Percentiles rank a stretch among this genome's conserved stretches.
phyloP scores from a whole-genome alignment of 2,329 filamentous ascomycete species.

The Exserohilum rostratum region DNA sequence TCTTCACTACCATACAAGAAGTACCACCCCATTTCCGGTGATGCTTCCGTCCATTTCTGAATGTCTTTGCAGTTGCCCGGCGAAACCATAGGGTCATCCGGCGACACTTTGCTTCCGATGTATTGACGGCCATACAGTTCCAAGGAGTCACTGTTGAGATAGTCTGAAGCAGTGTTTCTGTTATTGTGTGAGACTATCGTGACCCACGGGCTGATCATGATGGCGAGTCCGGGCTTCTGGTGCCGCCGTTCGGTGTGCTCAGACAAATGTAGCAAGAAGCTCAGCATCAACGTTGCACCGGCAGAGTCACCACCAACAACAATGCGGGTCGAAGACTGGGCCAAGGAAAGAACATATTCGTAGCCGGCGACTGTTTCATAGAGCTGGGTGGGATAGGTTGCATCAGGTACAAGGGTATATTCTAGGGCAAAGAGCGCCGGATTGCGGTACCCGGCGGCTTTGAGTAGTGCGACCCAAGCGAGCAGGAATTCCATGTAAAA shows the following conservation, averaged over 20 bases:
- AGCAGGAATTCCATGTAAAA: conserved; percentile 85
- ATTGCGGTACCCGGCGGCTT: conserved; percentile 70
- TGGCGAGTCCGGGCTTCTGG: conserved; percentile 64
- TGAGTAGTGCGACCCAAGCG: conserved; percentile 71
- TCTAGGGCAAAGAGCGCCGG: conserved; percentile 81
- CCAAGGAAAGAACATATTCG: conserved; percentile 68
- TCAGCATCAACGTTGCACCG: conserved; percentile 75
- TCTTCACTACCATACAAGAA: conserved; percentile 78
- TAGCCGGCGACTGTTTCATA: conserved; percentile 74
- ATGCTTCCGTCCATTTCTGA: conserved; percentile 69
- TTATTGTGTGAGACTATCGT: conserved; percentile 73
- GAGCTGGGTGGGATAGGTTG: conserved; percentile 74
- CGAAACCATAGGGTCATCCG: conserved; percentile 66
- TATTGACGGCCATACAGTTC: conserved; percentile 75
- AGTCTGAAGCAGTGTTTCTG: conserved; percentile 74
- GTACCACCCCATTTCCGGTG: conserved; percentile 70
- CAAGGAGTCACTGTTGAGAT: conserved; percentile 70
- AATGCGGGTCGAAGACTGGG: conserved; percentile 65
- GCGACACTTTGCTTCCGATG: conserved; percentile 58
- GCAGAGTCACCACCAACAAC: conserved; percentile 81
- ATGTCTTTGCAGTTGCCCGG: conserved; percentile 73
- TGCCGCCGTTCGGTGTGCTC: conserved; percentile 52
- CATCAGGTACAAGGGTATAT: conserved; percentile 79
- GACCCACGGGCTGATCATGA: conserved; percentile 82
- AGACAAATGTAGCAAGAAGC: conserved; percentile 71